phyloP scores from a whole-genome alignment of 257 asterid genomes.

The Primulina eburnea region DNA sequence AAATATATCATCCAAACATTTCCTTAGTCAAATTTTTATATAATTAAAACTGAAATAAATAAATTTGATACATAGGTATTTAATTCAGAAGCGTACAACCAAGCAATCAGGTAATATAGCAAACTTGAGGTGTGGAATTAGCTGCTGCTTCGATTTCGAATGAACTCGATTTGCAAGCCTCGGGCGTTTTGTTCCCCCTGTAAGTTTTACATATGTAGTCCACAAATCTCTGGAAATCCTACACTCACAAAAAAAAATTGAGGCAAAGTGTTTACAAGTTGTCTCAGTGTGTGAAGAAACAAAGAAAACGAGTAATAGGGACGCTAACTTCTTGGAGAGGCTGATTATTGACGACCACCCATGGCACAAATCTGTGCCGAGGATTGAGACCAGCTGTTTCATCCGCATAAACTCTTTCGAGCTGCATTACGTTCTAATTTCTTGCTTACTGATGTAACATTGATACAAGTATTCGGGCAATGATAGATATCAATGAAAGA shows the following conservation, averaged over 20 bases:
- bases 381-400: conserved; percentile 72
- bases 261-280: too few species aligned
- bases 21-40: too few species aligned
- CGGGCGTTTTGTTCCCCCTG: conserved; percentile 47
- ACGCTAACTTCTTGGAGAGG: conserved; percentile 70
- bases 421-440: conserved; percentile 36
- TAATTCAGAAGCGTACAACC: too few species aligned
- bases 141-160: conserved; percentile 19
- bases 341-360: conserved; percentile 71
- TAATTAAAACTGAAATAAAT: too few species aligned
- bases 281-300: too few species aligned
- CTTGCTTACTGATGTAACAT: neutral
- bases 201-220: conserved; percentile 66
- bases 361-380: conserved; percentile 78
- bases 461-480: neutral
- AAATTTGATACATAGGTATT: too few species aligned
- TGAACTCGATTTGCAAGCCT: conserved; percentile 46
- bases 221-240: conserved; percentile 69
- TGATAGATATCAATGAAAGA: neutral
- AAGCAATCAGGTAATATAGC: neutral
- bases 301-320: neutral
- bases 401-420: conserved; percentile 60
- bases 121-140: conserved; percentile 32
- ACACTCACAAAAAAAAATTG: conserved; percentile 13
- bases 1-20: too few species aligned